Conservation (phyloP, 2,329 filamentous ascomycete species). For the Beauveria pseudobassiana region DNA sequence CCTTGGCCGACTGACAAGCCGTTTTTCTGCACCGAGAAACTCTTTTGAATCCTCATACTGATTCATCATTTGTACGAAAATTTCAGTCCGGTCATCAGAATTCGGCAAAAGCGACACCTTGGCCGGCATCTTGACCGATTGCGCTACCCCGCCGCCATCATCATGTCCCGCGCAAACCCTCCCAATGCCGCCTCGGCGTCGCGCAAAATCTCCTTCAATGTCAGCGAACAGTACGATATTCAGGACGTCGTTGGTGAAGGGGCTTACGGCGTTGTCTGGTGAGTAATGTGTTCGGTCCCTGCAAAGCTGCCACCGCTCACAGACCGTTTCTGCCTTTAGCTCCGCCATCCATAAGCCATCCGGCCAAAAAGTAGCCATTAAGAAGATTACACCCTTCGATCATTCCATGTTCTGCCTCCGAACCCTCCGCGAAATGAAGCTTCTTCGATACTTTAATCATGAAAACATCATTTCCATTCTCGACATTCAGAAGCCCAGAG, state of each 20-base stretch:
- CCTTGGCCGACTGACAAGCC: background rate
- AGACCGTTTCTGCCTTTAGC: constrained; percentile 37
- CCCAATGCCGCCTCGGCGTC: constrained; percentile 55
- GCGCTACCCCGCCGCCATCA: constrained; percentile 16
- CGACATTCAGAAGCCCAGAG: constrained; percentile 96
- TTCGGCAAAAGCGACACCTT: background rate
- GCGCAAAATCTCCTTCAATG: constrained; percentile 99
- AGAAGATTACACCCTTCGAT: constrained; percentile 99
- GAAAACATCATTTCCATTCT: constrained; percentile 99
- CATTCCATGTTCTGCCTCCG: constrained; percentile 98
- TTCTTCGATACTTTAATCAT: constrained; percentile 97
- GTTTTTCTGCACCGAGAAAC: background rate
- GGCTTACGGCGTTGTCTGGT: constrained; percentile 98
- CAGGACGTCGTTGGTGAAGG: constrained; percentile 99
- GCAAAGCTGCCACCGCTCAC: constrained; percentile 4
- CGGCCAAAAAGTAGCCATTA: constrained; percentile 97
- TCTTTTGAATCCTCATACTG: background rate
- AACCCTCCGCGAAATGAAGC: constrained; percentile 98
- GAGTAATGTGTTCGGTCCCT: constrained; percentile 30
- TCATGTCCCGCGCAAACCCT: constrained; percentile 50
- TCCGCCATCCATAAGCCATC: constrained; percentile 98
- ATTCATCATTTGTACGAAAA: background rate
- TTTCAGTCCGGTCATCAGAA: background rate
- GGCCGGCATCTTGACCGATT: background rate
- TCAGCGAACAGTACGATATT: constrained; percentile 98